Percentiles rank a stretch among this genome's conserved stretches.
Evolutionary conservation across 2,329 filamentous ascomycete species (phyloP).

Genomic region (Ceratocystiopsis minuta): DNA sequence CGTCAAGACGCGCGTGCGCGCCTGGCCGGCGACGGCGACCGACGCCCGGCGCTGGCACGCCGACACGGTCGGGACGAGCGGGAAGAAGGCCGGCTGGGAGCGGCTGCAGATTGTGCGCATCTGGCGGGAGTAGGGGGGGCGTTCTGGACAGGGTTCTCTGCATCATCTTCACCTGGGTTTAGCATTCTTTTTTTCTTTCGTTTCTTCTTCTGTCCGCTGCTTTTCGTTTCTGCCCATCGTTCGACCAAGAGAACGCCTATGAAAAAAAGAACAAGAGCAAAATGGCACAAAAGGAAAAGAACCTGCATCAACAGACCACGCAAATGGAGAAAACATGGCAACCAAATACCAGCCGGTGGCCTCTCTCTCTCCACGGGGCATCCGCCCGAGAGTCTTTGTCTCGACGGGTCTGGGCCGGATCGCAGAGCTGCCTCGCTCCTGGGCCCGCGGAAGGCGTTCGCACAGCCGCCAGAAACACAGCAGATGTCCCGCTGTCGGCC

Average conservation of each 20-base stretch:
- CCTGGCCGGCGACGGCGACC: slow-evolving; percentile 9
- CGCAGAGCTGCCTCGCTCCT: too few relatives aligned
- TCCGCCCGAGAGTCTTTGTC: too few relatives aligned
- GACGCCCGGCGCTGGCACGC: slow-evolving; percentile 41
- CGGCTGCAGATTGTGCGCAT: slow-evolving; percentile 78
- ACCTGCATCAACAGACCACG: not conserved
- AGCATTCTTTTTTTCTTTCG: too few relatives aligned
- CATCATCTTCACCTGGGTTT: too few relatives aligned
- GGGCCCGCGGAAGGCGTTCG: too few relatives aligned
- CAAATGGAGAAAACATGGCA: not conserved
- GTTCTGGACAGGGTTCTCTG: too few relatives aligned
- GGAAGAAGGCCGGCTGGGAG: slow-evolving; percentile 85
- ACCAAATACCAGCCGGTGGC: not conserved
- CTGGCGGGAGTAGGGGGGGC: slow-evolving; percentile 36
- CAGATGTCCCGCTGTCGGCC: too few relatives aligned
- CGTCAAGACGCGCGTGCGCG: slow-evolving; percentile 15
- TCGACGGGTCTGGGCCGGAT: too few relatives aligned
- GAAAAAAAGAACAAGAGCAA: not conserved
- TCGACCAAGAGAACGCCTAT: not conserved
- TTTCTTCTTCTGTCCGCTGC: too few relatives aligned
- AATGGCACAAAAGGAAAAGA: slow-evolving; percentile 1
- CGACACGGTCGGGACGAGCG: slow-evolving; percentile 64
- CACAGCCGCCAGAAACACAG: not conserved
- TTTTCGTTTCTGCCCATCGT: too few relatives aligned
- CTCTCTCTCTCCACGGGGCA: too few relatives aligned